phyloP scores from a whole-genome alignment of 495 filamentous ascomycete genomes.

The Hypomontagnella submonticulosa region DNA sequence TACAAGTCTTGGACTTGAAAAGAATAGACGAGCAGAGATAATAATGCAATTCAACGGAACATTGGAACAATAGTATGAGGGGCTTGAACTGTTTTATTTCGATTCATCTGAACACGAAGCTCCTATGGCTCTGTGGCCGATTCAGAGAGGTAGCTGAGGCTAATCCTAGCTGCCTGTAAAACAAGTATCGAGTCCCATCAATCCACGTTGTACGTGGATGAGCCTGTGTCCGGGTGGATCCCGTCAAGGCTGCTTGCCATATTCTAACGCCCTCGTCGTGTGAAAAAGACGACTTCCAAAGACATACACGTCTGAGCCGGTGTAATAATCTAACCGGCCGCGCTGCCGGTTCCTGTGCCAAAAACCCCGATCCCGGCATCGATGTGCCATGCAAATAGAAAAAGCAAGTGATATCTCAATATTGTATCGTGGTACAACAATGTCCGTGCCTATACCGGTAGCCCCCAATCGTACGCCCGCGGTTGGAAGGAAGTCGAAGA shows the following conservation, averaged over 20 bases:
- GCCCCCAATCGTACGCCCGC: slow-evolving; percentile 50
- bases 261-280: slow-evolving; percentile 37
- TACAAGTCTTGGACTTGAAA: background rate
- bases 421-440: slow-evolving; percentile 51
- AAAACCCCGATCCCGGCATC: slow-evolving; percentile 45
- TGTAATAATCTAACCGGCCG: slow-evolving; percentile 37
- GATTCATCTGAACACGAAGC: slow-evolving; percentile 42
- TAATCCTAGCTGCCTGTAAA: slow-evolving; percentile 37
- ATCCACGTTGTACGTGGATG: slow-evolving; percentile 48
- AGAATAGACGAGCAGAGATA: slow-evolving; percentile 8
- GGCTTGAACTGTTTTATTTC: slow-evolving; percentile 48
- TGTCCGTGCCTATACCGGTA: slow-evolving; percentile 45
- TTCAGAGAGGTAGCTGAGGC: slow-evolving; percentile 35
- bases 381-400: slow-evolving; percentile 52
- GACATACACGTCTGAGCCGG: slow-evolving; percentile 28
- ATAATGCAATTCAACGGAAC: slow-evolving; percentile 16
- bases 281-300: slow-evolving; percentile 26
- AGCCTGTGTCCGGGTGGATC: slow-evolving; percentile 34
- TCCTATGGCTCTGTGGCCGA: slow-evolving; percentile 23
- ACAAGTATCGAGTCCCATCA: slow-evolving; percentile 51
- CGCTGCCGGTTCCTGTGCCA: slow-evolving; percentile 38
- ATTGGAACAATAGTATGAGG: slow-evolving; percentile 33
- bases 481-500: slow-evolving; percentile 48
- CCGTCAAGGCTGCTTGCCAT: slow-evolving; percentile 35
- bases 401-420: slow-evolving; percentile 49